Conservation (phyloP, 75 land plant genomes). For the Cupressus sempervirens region DNA sequence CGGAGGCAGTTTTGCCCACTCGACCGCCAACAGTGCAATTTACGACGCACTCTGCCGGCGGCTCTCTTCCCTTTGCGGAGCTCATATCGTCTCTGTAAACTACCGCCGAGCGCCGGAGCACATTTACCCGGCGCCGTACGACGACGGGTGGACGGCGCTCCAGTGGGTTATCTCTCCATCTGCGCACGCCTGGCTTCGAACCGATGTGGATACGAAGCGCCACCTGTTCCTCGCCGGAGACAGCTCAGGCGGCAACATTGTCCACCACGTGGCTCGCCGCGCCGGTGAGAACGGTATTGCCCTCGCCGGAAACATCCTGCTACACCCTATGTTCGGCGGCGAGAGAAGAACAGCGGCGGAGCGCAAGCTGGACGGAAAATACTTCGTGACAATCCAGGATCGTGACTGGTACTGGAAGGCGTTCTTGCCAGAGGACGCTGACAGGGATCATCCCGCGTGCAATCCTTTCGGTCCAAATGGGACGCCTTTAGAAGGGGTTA, state of each 20-base stretch:
- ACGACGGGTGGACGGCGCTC: slow-evolving; percentile 71
- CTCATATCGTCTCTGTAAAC: slow-evolving; percentile 77
- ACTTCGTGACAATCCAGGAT: slow-evolving; percentile 72
- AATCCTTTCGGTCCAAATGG: slow-evolving; percentile 70
- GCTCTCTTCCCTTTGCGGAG: slow-evolving; percentile 51
- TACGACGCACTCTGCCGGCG: slow-evolving; percentile 82
- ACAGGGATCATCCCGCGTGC: slow-evolving; percentile 88
- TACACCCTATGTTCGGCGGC: slow-evolving; percentile 91
- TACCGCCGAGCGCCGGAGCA: slow-evolving; percentile 91
- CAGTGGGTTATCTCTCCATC: slow-evolving; percentile 47
- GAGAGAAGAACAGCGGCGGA: slow-evolving; percentile 64
- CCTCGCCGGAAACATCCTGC: slow-evolving; percentile 54
- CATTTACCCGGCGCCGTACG: slow-evolving; percentile 70
- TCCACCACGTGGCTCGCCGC: slow-evolving; percentile 67
- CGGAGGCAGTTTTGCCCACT: slow-evolving; percentile 87
- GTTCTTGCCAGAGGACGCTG: slow-evolving; percentile 62
- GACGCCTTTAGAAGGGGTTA: slow-evolving; percentile 23
- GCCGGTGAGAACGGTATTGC: slow-evolving; percentile 46
- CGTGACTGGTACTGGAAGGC: slow-evolving; percentile 93
- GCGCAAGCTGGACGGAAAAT: slow-evolving; percentile 56
- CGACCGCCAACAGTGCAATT: slow-evolving; percentile 66
- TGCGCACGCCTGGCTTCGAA: slow-evolving; percentile 40
- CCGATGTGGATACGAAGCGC: slow-evolving; percentile 25
- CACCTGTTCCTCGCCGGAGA: slow-evolving; percentile 68
- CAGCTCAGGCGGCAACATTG: slow-evolving; percentile 94